phyloP scores from a whole-genome alignment of 352 stramenopile genomes.

The Peronospora farinosa region DNA sequence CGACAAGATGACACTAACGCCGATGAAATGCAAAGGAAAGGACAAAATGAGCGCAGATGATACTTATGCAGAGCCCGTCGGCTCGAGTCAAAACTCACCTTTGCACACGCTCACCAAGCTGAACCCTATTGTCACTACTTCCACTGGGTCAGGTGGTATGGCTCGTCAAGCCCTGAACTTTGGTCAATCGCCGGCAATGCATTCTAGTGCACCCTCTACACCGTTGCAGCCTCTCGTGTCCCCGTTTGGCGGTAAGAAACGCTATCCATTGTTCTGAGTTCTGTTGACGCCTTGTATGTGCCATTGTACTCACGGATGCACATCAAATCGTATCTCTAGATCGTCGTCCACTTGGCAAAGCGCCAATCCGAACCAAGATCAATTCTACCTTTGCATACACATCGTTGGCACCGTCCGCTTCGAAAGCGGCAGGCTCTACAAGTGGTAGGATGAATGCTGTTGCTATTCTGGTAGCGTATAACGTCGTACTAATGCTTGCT shows the following conservation, averaged over 20 bases:
- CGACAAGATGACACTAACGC: constrained; percentile 16
- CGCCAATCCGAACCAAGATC: constrained; percentile 42
- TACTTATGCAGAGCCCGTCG: constrained; percentile 39
- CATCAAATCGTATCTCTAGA: constrained; percentile 23
- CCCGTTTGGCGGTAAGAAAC: constrained; percentile 36
- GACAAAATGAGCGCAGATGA: constrained; percentile 11
- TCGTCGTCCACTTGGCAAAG: constrained; percentile 37
- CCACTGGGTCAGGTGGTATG: constrained; percentile 19
- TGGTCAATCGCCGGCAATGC: constrained; percentile 26
- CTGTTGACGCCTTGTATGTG: constrained; percentile 7
- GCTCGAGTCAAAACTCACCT: constrained; percentile 36
- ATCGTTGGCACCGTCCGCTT: constrained; percentile 15
- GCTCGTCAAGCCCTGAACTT: constrained; percentile 48
- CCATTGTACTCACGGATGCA: constrained; percentile 25
- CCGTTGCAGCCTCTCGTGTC: constrained; percentile 30
- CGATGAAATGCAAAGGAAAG: constrained; percentile 15
- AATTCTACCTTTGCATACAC: constrained; percentile 42
- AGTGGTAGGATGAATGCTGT: constrained; percentile 28
- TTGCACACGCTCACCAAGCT: constrained; percentile 35
- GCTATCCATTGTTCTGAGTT: constrained; percentile 25
- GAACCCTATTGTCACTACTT: constrained; percentile 23
- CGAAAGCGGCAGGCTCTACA: constrained; percentile 26
- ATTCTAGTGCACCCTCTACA: constrained; percentile 22
- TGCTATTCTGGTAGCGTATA: neutral
- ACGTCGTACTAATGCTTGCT: constrained; percentile 3